Base-by-base conservation (phyloP, 2,329 filamentous ascomycete species). In the Fonsecaea monophora region DNA sequence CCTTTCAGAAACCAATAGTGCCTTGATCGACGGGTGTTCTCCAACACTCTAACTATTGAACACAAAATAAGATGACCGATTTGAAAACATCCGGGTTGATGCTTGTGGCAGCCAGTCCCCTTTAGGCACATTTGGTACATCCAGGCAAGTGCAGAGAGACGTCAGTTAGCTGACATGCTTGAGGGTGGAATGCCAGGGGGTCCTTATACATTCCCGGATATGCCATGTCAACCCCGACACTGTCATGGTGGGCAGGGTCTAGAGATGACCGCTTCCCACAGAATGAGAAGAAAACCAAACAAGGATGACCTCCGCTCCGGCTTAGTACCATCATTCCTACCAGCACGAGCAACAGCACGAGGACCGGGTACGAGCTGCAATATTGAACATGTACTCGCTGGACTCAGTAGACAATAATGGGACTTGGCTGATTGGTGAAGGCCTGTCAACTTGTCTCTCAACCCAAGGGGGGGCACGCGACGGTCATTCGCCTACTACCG, bases 41-140 rank as follows among this genome's bases (percentile, higher is more conserved):
- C 58, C 68, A 40, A 54, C 18, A n/a, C 38, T 38, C 65, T 40
- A 53, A 65, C 68, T 70, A 70, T 70, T 62, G 68, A 70, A 70
- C 50, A 65, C 56, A 61, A 68, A 70, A 63, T 65, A 55, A 70
- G 64, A 70, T 70, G 48, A 67, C 62, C 13, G 45, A 53, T 35
- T 34, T 38, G 48, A 32, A 40, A 18, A 37, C 18, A 30, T 18
- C 13, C 32, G 45, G 15, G 5, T 30, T 35, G 35, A 18, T 25
- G 9, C 25, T 25, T 30, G 18, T 12, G 21, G 45, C 25, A 21
- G 45, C 12, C 18, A 18, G 30, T 35, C 32, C 53, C 21, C 35
- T 2, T 9, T 55, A 21, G 53, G 30, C 53, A 32, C 30, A 32
- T 4, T 32, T 32, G 30, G 30, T 32, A 32, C 30, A 55, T 35